Evolutionary conservation across 495 filamentous ascomycete genomes (phyloP), one percentile per base, ranked within the genome.

Genomic region (Neurospora cerealis): DNA sequence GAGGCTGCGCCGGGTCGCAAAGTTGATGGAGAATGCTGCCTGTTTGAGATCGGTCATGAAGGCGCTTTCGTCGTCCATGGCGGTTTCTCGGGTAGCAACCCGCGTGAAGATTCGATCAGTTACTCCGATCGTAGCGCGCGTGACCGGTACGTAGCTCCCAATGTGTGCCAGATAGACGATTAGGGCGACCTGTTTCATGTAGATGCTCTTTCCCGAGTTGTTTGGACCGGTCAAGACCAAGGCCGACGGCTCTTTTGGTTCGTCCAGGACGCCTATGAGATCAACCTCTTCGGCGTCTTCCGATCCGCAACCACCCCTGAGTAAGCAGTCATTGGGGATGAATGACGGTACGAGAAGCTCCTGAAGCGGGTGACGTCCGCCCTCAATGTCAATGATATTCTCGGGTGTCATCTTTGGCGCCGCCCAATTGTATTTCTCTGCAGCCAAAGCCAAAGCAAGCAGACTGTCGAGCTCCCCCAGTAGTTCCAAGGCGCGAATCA

Each of bases 1-100:
- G 3, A 99, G 82, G 77, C 92, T 97, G 37, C 89, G 88, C 38
- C 87, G 84, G 17, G 96, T 97, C 10, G 91, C 89, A 46, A 97
- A 89, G 66, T 89, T 93, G 73, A 96, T 83, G 3, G 92, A 89
- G 72, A 95, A 87, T 0, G 93, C 90, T 15, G 97, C 89, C 74
- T 99, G 94, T 74, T 97, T 94, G 38, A 99, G 81, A 79, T 99
- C 96, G 69, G 93, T 92, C 86, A 96, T 91, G 82, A 98, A 99
- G 3, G 94, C 93, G 81, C 94, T 97, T 80, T 98, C 93, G 39
- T 91, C 89, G 81, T 89, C 81, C 9, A 93, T 93, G 11, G 96
- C 91, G 48, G 91, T 96, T 78, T 98, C 96, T 69, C 92, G 88
- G 1, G 95, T 96, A 38, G 93, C 88, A 66, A 98, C 92, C 60